Percentiles rank a stretch among this genome's conserved stretches.
These are phyloP conservation scores for Apiotrichum domesticum DNA, from an alignment of 1,284 basidiomycete species.

Conservation along the genomic window DNA sequence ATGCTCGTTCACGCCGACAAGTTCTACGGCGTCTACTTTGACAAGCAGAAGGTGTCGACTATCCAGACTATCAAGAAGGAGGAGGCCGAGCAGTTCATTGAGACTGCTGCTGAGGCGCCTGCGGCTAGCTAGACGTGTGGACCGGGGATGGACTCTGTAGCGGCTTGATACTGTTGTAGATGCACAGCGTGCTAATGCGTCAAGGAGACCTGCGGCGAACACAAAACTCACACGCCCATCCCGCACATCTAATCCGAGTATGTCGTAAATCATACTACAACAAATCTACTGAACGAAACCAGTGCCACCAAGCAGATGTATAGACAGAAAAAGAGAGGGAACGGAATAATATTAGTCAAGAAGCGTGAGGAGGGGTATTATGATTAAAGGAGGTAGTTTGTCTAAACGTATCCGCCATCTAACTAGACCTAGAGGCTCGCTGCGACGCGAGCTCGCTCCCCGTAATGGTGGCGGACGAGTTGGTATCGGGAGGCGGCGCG, in stretches of 20 bases:
- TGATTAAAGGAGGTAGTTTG: background rate
- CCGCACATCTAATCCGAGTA: background rate
- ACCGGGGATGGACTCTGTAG: background rate
- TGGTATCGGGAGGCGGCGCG: background rate
- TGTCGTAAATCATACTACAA: slow-evolving; percentile 5
- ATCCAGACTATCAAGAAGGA: slow-evolving; percentile 42
- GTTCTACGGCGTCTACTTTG: slow-evolving; percentile 98
- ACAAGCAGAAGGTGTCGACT: slow-evolving; percentile 81
- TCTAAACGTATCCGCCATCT: too few relatives aligned
- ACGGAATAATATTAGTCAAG: too few relatives aligned
- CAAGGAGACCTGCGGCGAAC: too few relatives aligned
- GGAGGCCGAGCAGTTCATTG: slow-evolving; percentile 41
- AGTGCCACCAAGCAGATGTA: too few relatives aligned
- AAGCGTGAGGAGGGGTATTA: background rate
- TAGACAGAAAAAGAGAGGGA: background rate
- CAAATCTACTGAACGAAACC: background rate
- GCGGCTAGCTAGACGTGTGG: background rate
- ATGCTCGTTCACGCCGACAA: slow-evolving; percentile 79
- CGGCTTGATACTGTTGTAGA: slow-evolving; percentile 1
- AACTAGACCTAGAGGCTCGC: slow-evolving; percentile 9
- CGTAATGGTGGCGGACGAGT: background rate
- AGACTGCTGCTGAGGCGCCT: slow-evolving; percentile 15
- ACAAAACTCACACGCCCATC: too few relatives aligned
- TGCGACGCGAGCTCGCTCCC: slow-evolving; percentile 8
- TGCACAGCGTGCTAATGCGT: background rate